Percentiles rank a stretch among this genome's conserved stretches.
These are phyloP conservation scores for Eucalyptus sp. DNA, from an alignment of 345 rosid species.

Conservation along the genomic window DNA sequence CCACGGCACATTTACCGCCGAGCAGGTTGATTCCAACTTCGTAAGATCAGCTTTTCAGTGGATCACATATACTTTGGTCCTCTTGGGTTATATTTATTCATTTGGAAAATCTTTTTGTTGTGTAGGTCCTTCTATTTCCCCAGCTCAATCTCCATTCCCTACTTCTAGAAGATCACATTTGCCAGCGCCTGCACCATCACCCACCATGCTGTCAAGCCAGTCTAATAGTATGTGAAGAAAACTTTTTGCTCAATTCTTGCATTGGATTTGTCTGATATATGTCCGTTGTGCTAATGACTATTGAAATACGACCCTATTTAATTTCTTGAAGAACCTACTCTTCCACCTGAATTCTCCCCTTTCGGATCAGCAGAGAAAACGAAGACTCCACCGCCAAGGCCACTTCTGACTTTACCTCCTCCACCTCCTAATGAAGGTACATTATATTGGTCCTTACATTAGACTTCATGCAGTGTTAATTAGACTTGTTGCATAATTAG, in stretches of 20 bases:
- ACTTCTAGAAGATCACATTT: slow-evolving; percentile 11
- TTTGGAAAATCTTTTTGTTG: not conserved
- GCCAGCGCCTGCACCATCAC: slow-evolving; percentile 21
- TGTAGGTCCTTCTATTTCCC: slow-evolving; percentile 18
- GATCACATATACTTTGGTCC: not conserved
- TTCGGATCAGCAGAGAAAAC: slow-evolving; percentile 12
- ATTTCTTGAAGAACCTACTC: slow-evolving; percentile 9
- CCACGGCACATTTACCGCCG: slow-evolving; percentile 1
- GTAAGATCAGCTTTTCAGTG: slow-evolving; percentile 5
- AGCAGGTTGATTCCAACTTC: not conserved
- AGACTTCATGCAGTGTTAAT: not conserved
- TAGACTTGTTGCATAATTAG: not conserved
- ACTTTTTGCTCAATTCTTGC: not conserved
- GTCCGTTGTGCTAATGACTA: not conserved
- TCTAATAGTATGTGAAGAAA: slow-evolving; percentile 8
- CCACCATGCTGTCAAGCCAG: not conserved
- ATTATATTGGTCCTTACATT: not conserved
- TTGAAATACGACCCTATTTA: not conserved
- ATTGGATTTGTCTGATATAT: not conserved
- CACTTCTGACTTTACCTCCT: slow-evolving; percentile 38
- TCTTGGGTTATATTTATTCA: not conserved
- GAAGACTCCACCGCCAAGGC: slow-evolving; percentile 28
- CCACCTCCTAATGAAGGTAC: slow-evolving; percentile 61
- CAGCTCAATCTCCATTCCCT: slow-evolving; percentile 13
- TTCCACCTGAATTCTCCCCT: slow-evolving; percentile 40